Evolutionary conservation across 2,329 filamentous ascomycete genomes (phyloP), one percentile per base, ranked within the genome.

Genomic region (Zymoseptoria crescenta): DNA sequence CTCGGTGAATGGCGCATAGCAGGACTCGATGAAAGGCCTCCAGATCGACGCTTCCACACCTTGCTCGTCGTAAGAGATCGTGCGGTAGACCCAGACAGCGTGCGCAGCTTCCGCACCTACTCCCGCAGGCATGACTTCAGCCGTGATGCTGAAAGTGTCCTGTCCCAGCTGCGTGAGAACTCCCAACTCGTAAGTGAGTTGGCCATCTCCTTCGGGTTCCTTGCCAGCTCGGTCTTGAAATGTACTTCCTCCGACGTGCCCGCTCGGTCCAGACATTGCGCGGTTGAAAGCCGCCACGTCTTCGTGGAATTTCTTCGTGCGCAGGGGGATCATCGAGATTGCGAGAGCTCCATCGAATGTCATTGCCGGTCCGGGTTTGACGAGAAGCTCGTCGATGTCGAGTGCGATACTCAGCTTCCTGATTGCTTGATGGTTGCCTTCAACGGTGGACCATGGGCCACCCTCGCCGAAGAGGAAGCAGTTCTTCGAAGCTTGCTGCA

Each of bases 81-180:
- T 48, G n/a, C 57, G 54, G 21, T 21, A 52, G 2, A 59, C 9
- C 49, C 53, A 55, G 2, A 59, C 10, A 10, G 54, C 53, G 27
- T 59, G 54, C 4, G 19, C 45, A 29, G 49, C 13, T 10, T 45
- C 49, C 16, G 29, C 28, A 10, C 35, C 28, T 4, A 7, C 13
- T 27, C 53, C n/a, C 19, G 50, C 30, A 4, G 8, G 4, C 24
- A 55, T 52, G 9, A 59, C 19, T 10, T 56, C 49, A 8, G 41
- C 53, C 28, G 7, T 52, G 49, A 19, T 28, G 16, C 30, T 29
- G 13, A 45, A n/a, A 6, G 35, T 45, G 13, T 45, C 7, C 4
- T 55, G 53, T 8, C 8, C 10, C 9, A 9, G 20, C 16, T 49
- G 21, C 9, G 54, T 52, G 49, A 56, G 27, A 24, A 56, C n/a